Evolutionary conservation across 306 rosid species (phyloP).

Genomic region (Ceratonia siliqua): DNA sequence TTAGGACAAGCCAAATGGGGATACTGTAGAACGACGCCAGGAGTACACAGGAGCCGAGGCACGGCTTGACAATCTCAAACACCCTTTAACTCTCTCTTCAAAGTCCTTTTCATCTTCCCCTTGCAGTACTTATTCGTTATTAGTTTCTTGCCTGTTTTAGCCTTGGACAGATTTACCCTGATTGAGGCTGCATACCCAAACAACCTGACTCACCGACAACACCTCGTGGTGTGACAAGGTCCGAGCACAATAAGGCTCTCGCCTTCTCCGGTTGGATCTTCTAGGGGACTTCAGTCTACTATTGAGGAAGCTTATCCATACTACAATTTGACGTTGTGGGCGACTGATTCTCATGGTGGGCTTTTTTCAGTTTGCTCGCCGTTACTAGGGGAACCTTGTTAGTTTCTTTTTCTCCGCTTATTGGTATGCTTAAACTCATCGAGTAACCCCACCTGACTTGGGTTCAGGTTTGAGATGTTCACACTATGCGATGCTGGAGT

Average conservation of each 20-base stretch:
- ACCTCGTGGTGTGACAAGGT: neutral
- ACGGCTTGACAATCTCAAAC: neutral
- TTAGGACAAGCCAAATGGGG: neutral
- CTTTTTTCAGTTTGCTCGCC: neutral
- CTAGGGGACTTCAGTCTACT: neutral
- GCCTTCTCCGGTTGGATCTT: neutral
- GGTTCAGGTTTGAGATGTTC: too few species aligned
- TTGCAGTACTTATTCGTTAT: too few species aligned
- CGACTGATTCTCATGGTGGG: neutral
- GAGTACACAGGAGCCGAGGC: neutral
- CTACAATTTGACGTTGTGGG: neutral
- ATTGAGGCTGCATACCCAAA: neutral
- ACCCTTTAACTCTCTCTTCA: neutral
- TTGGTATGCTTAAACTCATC: conserved; percentile 23
- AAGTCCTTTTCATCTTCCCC: neutral
- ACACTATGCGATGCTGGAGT: too few species aligned
- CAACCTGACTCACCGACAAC: neutral
- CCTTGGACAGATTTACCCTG: neutral
- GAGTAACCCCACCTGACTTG: neutral
- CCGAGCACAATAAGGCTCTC: neutral
- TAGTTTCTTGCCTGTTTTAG: neutral
- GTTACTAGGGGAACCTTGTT: conserved; percentile 5
- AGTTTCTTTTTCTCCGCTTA: conserved; percentile 13
- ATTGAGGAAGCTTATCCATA: neutral
- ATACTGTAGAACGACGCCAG: too few species aligned